A percentile compares a stretch with the other conserved stretches of the same genome.
phyloP scores from a whole-genome alignment of 345 rosid genomes.

The Anacardium occidentale region DNA sequence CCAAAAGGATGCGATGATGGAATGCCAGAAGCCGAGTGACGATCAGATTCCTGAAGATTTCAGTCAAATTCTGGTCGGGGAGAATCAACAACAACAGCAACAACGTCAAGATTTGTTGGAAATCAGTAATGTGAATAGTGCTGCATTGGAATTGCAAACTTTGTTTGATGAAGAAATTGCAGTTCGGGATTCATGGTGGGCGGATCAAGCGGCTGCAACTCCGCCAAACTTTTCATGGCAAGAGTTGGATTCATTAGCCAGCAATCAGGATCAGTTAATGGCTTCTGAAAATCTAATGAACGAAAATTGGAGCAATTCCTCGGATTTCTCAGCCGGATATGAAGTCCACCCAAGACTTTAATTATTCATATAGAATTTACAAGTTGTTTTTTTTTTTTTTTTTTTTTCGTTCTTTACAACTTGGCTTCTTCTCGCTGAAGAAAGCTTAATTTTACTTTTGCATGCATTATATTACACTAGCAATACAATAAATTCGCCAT shows the following conservation, averaged over 20 bases:
- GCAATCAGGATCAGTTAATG: slow-evolving; percentile 35
- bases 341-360: slow-evolving; percentile 42
- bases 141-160: slow-evolving; percentile 28
- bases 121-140: slow-evolving; percentile 17
- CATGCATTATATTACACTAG: background rate
- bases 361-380: slow-evolving; percentile 19
- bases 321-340: slow-evolving; percentile 48
- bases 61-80: slow-evolving; percentile 21
- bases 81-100: slow-evolving; percentile 6
- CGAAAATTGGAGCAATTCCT: slow-evolving; percentile 49
- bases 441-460: background rate
- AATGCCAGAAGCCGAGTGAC: slow-evolving; percentile 12
- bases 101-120: slow-evolving; percentile 28
- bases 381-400: background rate
- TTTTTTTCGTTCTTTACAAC: too few species aligned
- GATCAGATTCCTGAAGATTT: slow-evolving; percentile 1
- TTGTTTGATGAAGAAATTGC: slow-evolving; percentile 42
- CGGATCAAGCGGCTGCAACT: slow-evolving; percentile 22
- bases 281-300: slow-evolving; percentile 37
- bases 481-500: background rate
- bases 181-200: slow-evolving; percentile 38
- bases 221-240: slow-evolving; percentile 26
- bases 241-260: slow-evolving; percentile 29
- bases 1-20: slow-evolving; percentile 16
- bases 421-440: background rate